These are phyloP conservation scores for Trichomonascus vanleenenianus DNA, from an alignment of 805 yeast species.

Conservation along the genomic window DNA sequence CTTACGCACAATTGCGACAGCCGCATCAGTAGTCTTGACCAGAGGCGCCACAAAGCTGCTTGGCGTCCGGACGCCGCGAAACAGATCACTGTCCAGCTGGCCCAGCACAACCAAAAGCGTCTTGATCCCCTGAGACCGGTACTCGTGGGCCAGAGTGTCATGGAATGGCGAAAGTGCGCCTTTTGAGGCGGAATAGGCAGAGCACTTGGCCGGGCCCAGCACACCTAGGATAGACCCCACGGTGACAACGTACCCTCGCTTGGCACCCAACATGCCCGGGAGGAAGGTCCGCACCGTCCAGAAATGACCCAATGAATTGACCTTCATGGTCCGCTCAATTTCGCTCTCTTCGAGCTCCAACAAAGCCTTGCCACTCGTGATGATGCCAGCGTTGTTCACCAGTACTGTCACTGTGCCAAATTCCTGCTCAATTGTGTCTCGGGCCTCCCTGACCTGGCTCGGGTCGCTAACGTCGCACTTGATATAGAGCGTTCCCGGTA, in stretches of 20 bases:
- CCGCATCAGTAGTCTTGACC: conserved; percentile 61
- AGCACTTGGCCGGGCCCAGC: conserved; percentile 70
- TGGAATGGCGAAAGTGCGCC: conserved; percentile 80
- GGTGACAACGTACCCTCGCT: conserved; percentile 58
- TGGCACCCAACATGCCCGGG: conserved; percentile 55
- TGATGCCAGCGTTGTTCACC: conserved; percentile 83
- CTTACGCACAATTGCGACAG: conserved; percentile 47
- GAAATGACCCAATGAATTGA: conserved; percentile 65
- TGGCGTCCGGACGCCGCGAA: conserved; percentile 68
- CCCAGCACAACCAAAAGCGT: conserved; percentile 82
- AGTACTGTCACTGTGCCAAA: conserved; percentile 50
- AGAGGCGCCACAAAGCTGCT: conserved; percentile 73
- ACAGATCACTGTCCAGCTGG: conserved; percentile 70
- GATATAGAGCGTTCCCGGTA: conserved; percentile 43
- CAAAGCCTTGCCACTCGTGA: conserved; percentile 42
- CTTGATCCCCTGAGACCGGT: conserved; percentile 43
- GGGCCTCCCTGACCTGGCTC: conserved; percentile 36
- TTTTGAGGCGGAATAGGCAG: conserved; percentile 82
- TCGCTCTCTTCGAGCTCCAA: conserved; percentile 48
- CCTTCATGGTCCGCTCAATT: conserved; percentile 53
- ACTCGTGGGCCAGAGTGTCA: conserved; percentile 65
- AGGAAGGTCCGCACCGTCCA: conserved; percentile 62
- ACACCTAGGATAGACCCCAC: conserved; percentile 81
- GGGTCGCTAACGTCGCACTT: conserved; percentile 63
- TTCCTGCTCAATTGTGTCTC: conserved; percentile 30